Conservation (phyloP, 345 rosid genomes). For the Balakata baccata region DNA sequence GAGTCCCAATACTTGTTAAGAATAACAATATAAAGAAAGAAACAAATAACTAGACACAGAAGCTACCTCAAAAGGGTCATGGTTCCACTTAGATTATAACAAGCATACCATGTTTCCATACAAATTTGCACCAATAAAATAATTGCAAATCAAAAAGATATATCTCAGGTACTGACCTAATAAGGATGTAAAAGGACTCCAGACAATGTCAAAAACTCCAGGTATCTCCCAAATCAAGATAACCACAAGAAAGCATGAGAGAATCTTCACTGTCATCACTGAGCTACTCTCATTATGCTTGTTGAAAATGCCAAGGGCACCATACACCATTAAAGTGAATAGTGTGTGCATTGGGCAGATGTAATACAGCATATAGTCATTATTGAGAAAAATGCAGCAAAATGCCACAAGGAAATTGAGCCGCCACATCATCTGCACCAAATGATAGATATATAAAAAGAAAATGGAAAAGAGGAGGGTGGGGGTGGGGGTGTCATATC, state of each 20-base stretch:
- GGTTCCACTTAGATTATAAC: neutral
- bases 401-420: slow-evolving; percentile 89
- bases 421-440: slow-evolving; percentile 99
- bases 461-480: neutral
- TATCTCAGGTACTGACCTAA: slow-evolving; percentile 48
- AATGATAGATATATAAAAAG: slow-evolving; percentile 15
- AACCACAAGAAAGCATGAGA: slow-evolving; percentile 80
- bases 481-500: neutral
- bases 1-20: neutral
- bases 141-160: slow-evolving; percentile 5
- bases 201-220: slow-evolving; percentile 71
- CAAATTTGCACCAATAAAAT: neutral
- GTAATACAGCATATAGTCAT: slow-evolving; percentile 90
- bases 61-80: neutral
- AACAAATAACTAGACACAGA: neutral
- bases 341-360: slow-evolving; percentile 99
- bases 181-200: slow-evolving; percentile 74
- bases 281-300: slow-evolving; percentile 83
- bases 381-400: slow-evolving; percentile 85
- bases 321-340: slow-evolving; percentile 91
- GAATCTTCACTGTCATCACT: slow-evolving; percentile 79
- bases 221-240: slow-evolving; percentile 92
- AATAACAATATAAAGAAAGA: neutral
- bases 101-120: neutral
- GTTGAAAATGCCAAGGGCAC: slow-evolving; percentile 82